Evolutionary conservation across 2,329 filamentous ascomycete genomes (phyloP).

Genomic region (Monosporascus sp.): DNA sequence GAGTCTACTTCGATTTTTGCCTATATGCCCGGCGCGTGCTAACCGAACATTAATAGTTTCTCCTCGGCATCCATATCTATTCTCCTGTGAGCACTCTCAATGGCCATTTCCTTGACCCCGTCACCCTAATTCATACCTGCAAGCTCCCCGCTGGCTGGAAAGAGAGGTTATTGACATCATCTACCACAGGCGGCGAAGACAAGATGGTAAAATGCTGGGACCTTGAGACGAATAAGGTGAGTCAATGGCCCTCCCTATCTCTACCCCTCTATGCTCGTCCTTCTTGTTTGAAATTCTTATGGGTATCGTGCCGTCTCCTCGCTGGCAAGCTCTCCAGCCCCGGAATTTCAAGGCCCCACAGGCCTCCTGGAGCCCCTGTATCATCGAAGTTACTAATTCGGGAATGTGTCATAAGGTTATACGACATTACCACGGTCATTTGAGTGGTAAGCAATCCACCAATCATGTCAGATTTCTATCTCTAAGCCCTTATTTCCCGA

Average conservation of each 20-base stretch:
- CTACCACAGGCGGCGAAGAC: slow-evolving; percentile 64
- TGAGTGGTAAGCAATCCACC: slow-evolving; percentile 53
- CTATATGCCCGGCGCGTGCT: background rate
- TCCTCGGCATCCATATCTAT: slow-evolving; percentile 89
- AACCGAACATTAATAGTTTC: slow-evolving; percentile 90
- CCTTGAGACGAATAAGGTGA: slow-evolving; percentile 91
- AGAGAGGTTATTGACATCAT: background rate
- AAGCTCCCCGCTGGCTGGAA: background rate
- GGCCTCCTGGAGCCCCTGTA: background rate
- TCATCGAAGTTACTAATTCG: background rate
- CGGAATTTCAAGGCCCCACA: background rate
- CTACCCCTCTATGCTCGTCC: background rate
- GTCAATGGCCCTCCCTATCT: background rate
- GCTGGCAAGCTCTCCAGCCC: too few species aligned
- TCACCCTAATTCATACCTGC: too few species aligned
- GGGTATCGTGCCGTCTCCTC: too few species aligned
- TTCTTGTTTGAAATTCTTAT: too few species aligned
- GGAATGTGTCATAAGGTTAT: slow-evolving; percentile 48
- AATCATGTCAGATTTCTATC: background rate
- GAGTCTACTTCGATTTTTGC: background rate
- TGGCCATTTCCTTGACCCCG: too few species aligned
- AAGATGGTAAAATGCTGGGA: slow-evolving; percentile 99
- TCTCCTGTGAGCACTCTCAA: slow-evolving; percentile 58
- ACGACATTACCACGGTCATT: slow-evolving; percentile 92
- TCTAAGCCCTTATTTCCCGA: background rate